Evolutionary conservation across 2,329 filamentous ascomycete genomes (phyloP).

Genomic region (Colletotrichum plurivorum): DNA sequence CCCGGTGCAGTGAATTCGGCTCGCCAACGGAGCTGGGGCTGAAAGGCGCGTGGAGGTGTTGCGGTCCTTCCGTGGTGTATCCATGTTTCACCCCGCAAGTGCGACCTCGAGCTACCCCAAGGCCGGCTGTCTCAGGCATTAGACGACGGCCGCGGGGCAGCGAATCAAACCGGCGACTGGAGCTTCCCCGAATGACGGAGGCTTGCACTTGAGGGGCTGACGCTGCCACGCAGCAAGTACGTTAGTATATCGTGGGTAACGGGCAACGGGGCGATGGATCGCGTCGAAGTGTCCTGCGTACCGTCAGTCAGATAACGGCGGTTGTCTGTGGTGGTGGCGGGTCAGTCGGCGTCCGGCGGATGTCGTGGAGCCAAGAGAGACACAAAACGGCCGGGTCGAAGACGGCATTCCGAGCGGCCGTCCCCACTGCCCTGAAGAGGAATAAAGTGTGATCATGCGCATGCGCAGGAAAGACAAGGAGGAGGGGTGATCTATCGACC

Average conservation of each 20-base stretch:
- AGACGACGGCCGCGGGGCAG: slow-evolving; percentile 21
- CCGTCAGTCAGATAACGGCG: too few relatives aligned
- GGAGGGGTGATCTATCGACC: slow-evolving; percentile 3
- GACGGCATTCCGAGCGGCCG: slow-evolving; percentile 25
- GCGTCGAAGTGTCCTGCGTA: background rate
- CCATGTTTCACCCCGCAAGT: slow-evolving; percentile 31
- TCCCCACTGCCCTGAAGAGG: slow-evolving; percentile 25
- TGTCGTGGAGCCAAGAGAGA: slow-evolving; percentile 8
- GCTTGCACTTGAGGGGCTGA: background rate
- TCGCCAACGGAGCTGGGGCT: slow-evolving; percentile 11
- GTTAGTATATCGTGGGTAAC: background rate
- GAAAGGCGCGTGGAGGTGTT: background rate
- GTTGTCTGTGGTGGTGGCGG: background rate
- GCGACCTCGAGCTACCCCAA: slow-evolving; percentile 23
- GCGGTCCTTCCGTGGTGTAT: slow-evolving; percentile 13
- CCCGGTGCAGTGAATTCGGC: background rate
- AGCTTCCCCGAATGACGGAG: slow-evolving; percentile 7
- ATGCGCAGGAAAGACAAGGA: slow-evolving; percentile 16
- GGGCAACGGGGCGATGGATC: background rate
- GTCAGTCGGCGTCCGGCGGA: slow-evolving; percentile 5
- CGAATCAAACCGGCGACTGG: slow-evolving; percentile 6
- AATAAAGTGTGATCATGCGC: slow-evolving; percentile 34
- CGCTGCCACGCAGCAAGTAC: background rate
- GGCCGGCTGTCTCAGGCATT: slow-evolving; percentile 31
- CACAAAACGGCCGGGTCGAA: slow-evolving; percentile 17